These are phyloP conservation scores for Plantago coronopus DNA, from an alignment of 305 asterid species.

Conservation along the genomic window DNA sequence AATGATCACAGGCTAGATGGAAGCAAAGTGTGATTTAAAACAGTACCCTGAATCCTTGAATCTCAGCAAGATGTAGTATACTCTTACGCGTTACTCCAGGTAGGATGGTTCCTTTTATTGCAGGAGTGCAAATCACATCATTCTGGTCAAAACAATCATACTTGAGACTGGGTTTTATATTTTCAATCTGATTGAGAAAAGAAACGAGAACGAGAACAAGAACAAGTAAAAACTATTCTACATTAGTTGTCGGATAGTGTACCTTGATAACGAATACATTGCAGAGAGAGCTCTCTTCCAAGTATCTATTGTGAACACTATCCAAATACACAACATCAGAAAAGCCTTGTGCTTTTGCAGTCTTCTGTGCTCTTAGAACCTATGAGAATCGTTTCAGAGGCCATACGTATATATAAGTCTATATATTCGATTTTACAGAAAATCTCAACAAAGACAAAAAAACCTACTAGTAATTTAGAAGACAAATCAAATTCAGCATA, in stretches of 20 bases:
- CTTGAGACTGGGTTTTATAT: conserved; percentile 12
- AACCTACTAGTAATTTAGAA: too few species aligned
- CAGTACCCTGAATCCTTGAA: conserved; percentile 75
- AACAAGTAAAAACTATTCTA: background rate
- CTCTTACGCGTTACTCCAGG: conserved; percentile 97
- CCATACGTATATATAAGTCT: background rate
- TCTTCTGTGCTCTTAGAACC: conserved; percentile 92
- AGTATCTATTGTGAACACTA: conserved; percentile 62
- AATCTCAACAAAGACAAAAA: too few species aligned
- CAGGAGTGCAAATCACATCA: conserved; percentile 81
- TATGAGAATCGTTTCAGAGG: conserved; percentile 17
- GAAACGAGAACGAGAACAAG: background rate
- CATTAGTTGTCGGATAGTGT: conserved; percentile 15
- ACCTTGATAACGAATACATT: conserved; percentile 94
- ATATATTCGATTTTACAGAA: too few species aligned
- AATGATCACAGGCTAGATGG: too few species aligned
- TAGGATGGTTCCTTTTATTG: conserved; percentile 84
- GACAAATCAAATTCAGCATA: conserved; percentile 5
- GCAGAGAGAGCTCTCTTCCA: conserved; percentile 96
- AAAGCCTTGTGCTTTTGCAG: conserved; percentile 87
- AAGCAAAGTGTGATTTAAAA: too few species aligned
- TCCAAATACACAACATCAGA: conserved; percentile 93
- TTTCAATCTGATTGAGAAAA: background rate
- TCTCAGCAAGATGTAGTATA: conserved; percentile 74
- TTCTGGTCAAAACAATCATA: conserved; percentile 40